Base-by-base conservation (phyloP, 2,329 filamentous ascomycete species). In the Diplodia scrobiculata region DNA sequence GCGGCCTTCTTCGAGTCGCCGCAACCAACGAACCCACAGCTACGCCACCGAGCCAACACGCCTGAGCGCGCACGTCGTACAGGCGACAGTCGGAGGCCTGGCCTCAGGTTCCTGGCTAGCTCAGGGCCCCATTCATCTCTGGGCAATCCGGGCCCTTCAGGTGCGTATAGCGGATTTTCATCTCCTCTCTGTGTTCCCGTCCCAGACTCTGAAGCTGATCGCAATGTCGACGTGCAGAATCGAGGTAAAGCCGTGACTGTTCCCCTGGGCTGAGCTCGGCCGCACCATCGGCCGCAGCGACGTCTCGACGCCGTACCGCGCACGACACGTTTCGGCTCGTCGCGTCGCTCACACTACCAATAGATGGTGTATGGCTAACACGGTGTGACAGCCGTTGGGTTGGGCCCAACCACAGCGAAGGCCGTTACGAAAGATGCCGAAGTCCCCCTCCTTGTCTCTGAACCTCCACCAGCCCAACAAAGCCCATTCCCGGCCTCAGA, bases 381-480 rank as follows among this genome's bases (percentile, higher is more conserved):
- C 13, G 58, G 55, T 66, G 55, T 48, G 36, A 55, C 65, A 66
- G 65, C 55, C 65, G 65, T 66, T 66, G 65, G 65, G 48, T 63
- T 63, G 65, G 65, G 55, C 65, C 65, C 65, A 66, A 66, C 71
- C 71, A 51, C 71, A 67, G 48, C 71, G 68, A 63, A 77, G 72
- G 68, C 70, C 71, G 64, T 65, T 75, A 25, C 71, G 73, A 66
- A 78, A 75, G 69, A 78, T 78, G 76, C 76, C 76, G 38, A 78
- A 78, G 63, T 74, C 75, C 14, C 74, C 76, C 45, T 73, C 75
- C 41, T 67, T 78, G 67, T 77, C 76, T 36, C 69, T 78, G 38
- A 73, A 62, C 74, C 58, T 62, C 41, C 63, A 76, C 76, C 75
- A 72, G 38, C 45, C 17, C 65, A 66, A 66, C 65, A 66, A 63